Conservation (phyloP, 108 stramenopile species). For the Nannochloropsis gaditana region DNA sequence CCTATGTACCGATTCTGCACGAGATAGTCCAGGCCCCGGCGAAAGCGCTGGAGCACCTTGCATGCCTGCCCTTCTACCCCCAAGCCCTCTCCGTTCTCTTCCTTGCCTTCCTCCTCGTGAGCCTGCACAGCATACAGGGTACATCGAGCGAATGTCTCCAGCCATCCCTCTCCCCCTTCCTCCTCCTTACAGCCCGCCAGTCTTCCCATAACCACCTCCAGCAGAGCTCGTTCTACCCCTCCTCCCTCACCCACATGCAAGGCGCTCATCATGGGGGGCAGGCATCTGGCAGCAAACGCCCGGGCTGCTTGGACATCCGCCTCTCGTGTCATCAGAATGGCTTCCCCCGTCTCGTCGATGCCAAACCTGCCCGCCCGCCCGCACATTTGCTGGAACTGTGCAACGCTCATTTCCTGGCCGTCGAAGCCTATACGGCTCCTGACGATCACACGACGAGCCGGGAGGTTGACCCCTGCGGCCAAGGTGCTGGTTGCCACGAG, state of each 20-base stretch:
- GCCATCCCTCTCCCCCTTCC: slow-evolving; percentile 21
- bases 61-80: not conserved
- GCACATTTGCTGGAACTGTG: slow-evolving; percentile 52
- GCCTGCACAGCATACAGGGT: not conserved
- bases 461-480: slow-evolving; percentile 54
- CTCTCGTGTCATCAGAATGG: slow-evolving; percentile 9
- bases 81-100: not conserved
- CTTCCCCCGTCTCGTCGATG: slow-evolving; percentile 31
- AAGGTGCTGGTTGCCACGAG: slow-evolving; percentile 51
- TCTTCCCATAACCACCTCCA: slow-evolving; percentile 45
- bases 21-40: not conserved
- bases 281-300: slow-evolving; percentile 21
- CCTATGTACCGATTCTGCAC: not conserved
- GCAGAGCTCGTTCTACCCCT: slow-evolving; percentile 45
- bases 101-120: not conserved
- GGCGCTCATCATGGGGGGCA: slow-evolving; percentile 37
- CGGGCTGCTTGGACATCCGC: not conserved
- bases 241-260: slow-evolving; percentile 34
- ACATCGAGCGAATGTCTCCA: slow-evolving; percentile 19
- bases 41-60: not conserved
- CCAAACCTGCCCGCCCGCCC: slow-evolving; percentile 51
- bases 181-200: slow-evolving; percentile 11
- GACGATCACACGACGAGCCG: slow-evolving; percentile 51
- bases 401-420: not conserved
- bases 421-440: slow-evolving; percentile 26